A percentile compares a stretch with the other conserved stretches of the same genome.
Conservation (phyloP, 768 basidiomycete genomes). For the Chlorophyllum brunneum region DNA sequence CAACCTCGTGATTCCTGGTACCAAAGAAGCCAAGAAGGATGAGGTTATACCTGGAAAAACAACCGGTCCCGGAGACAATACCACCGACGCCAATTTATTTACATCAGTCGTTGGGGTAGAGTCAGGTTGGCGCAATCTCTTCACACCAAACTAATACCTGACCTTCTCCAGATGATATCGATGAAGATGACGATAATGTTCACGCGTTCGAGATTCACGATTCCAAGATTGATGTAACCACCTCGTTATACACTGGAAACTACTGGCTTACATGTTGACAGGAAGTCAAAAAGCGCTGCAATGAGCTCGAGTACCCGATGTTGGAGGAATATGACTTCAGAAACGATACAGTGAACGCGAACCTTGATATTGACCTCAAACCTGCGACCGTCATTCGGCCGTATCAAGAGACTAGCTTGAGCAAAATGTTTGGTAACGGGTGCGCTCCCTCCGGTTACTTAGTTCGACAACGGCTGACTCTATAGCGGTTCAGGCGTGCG, state of each 20-base stretch:
- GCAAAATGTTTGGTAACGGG: constrained; percentile 99
- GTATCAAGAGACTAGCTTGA: constrained; percentile 97
- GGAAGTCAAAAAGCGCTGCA: constrained; percentile 96
- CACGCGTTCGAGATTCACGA: constrained; percentile 97
- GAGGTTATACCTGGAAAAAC: constrained; percentile 34
- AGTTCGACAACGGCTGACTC: not conserved
- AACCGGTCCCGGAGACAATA: constrained; percentile 19
- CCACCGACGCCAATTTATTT: constrained; percentile 75
- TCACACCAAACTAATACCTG: not conserved
- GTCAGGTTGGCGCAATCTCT: constrained; percentile 47
- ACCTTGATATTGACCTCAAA: constrained; percentile 97
- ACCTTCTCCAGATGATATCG: constrained; percentile 74
- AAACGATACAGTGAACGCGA: constrained; percentile 93
- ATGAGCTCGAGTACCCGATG: constrained; percentile 96
- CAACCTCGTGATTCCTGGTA: constrained; percentile 84
- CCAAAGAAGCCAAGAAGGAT: constrained; percentile 68
- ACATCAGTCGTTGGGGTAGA: constrained; percentile 97
- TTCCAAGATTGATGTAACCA: constrained; percentile 82
- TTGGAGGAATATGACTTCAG: constrained; percentile 99
- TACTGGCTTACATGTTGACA: constrained; percentile 24
- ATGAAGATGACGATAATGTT: constrained; percentile 96
- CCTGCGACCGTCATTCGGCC: constrained; percentile 96
- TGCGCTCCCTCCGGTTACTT: constrained; percentile 28
- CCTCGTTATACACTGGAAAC: constrained; percentile 1
- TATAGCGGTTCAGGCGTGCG: constrained; percentile 64